phyloP scores from a whole-genome alignment of 768 basidiomycete species.

The Tricholoma terreum region DNA sequence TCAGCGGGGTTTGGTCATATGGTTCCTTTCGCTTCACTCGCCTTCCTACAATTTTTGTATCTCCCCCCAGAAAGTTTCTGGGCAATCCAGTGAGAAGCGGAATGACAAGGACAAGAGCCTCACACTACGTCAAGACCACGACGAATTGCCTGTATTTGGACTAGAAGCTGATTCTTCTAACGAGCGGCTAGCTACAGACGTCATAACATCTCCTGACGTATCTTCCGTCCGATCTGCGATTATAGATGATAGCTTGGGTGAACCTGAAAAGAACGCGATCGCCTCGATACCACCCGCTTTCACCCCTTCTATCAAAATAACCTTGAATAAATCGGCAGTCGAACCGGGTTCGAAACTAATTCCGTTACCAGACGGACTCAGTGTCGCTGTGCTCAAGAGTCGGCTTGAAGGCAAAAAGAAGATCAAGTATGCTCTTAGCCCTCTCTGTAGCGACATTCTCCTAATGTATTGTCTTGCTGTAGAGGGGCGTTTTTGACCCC shows the following conservation, averaged over 20 bases:
- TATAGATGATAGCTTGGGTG: conserved; percentile 17
- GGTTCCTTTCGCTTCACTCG: conserved; percentile 64
- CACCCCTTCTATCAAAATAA: conserved; percentile 66
- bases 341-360: conserved; percentile 21
- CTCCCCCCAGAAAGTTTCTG: conserved; percentile 47
- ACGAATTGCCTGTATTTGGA: conserved; percentile 30
- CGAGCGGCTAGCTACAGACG: background rate
- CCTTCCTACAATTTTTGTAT: conserved; percentile 44
- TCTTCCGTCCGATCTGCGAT: conserved; percentile 36
- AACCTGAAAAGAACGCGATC: conserved; percentile 26
- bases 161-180: conserved; percentile 2
- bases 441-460: conserved; percentile 4
- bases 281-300: conserved; percentile 52
- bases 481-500: conserved; percentile 77
- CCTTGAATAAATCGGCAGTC: conserved; percentile 37
- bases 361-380: conserved; percentile 59
- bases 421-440: conserved; percentile 51
- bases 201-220: conserved; percentile 10
- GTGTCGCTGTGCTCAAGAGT: conserved; percentile 51
- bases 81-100: conserved; percentile 6
- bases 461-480: conserved; percentile 9
- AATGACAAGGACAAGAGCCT: conserved; percentile 3
- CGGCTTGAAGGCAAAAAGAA: conserved; percentile 69
- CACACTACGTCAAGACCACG: conserved; percentile 21
- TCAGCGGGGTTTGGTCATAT: conserved; percentile 67